These are phyloP conservation scores for Alternaria conjuncta DNA, from an alignment of 2,329 filamentous ascomycete species.

Conservation along the genomic window DNA sequence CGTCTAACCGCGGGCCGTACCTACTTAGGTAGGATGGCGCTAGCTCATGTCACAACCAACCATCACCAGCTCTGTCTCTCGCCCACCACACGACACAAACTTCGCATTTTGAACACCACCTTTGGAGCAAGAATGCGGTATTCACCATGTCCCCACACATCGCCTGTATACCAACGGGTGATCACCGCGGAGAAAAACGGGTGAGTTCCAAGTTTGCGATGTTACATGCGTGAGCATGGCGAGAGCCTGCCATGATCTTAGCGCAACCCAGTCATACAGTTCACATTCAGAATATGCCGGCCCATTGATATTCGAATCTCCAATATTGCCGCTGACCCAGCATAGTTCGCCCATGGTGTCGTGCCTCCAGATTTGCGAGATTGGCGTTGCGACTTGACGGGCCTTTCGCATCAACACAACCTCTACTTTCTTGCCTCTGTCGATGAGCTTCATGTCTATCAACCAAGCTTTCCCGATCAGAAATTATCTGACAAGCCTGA, in stretches of 20 bases:
- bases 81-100: background rate
- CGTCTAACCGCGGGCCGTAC: background rate
- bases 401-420: slow-evolving; percentile 54
- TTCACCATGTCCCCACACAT: slow-evolving; percentile 25
- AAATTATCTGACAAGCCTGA: slow-evolving; percentile 41
- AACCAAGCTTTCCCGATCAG: slow-evolving; percentile 54
- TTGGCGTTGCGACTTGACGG: slow-evolving; percentile 56
- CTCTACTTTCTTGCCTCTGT: slow-evolving; percentile 57
- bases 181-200: slow-evolving; percentile 29
- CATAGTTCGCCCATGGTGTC: slow-evolving; percentile 18
- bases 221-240: background rate
- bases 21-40: background rate
- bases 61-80: background rate
- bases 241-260: accelerated
- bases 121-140: slow-evolving; percentile 1
- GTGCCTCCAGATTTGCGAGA: slow-evolving; percentile 30
- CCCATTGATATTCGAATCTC: background rate
- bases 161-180: slow-evolving; percentile 31
- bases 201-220: slow-evolving; percentile 18
- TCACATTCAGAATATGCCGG: background rate
- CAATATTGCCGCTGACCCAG: background rate
- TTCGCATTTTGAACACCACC: background rate
- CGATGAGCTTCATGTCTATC: slow-evolving; percentile 51
- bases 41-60: slow-evolving; percentile 12
- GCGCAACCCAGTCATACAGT: background rate